Conservation (phyloP, 129 eudicot genomes). For the Pseudognaphalium luteoalbum region DNA sequence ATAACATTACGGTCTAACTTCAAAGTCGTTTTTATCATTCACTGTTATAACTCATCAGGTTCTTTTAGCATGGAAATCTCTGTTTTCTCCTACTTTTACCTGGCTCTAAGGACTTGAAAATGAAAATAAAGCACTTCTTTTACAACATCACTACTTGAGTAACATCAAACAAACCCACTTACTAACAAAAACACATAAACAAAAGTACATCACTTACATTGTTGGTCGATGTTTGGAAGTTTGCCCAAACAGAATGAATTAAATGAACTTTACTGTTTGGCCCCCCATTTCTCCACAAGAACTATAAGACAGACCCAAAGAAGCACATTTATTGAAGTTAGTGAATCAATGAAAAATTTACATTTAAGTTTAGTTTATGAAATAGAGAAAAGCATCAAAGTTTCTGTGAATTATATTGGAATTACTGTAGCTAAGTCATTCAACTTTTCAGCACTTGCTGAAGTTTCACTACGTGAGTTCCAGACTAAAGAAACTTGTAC, state of each 20-base stretch:
- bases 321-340: constrained; percentile 12
- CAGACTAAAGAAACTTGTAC: constrained; percentile 91
- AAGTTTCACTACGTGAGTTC: constrained; percentile 86
- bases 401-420: background rate
- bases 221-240: constrained; percentile 85
- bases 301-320: constrained; percentile 46
- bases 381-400: constrained; percentile 1
- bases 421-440: constrained; percentile 72
- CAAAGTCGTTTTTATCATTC: background rate
- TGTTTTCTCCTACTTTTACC: constrained; percentile 7
- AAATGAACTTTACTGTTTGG: constrained; percentile 61
- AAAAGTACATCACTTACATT: constrained; percentile 58
- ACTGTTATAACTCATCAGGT: background rate
- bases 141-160: constrained; percentile 3
- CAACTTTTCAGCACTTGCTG: constrained; percentile 63
- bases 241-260: constrained; percentile 96
- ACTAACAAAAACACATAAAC: constrained; percentile 14
- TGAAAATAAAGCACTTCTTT: constrained; percentile 3
- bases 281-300: constrained; percentile 85
- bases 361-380: background rate
- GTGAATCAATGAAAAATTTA: background rate
- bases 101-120: constrained; percentile 1
- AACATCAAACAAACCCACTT: constrained; percentile 15
- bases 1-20: constrained; percentile 11
- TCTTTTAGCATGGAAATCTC: background rate